Base-by-base conservation (phyloP, 805 yeast genomes). In the Debaryomyces hansenii region DNA sequence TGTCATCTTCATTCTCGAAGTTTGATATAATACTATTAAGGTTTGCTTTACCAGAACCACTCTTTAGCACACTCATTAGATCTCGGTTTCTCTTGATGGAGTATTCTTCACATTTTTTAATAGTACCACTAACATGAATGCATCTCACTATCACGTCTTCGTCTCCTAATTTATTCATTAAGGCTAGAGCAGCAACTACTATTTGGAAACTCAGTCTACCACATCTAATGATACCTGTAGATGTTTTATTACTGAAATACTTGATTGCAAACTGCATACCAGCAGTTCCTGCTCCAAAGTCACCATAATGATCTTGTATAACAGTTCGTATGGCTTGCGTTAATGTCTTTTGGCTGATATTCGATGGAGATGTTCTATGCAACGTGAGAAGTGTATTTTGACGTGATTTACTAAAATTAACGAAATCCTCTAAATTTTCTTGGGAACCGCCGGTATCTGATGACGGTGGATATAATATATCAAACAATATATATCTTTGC, bases 181-280 rank as follows among this genome's bases (percentile, higher is more conserved):
- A 62, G 1, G 82, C 69, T 49, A 92, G 62, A 0, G 96, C 88
- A 0, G 85, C 88, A 47, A 88, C 70, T 1, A 89, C 79, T 3
- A 78, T 55, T 37, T 83, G 80, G 42, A 73, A 77, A 46, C 83
- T 82, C 39, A 80, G 86, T 46, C 96, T 64, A 7, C 84, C 77
- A 47, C 92, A 87, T 50, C 96, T 74, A 15, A 92, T 57, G 4
- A 91, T 91, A 0, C 97, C 97, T 0, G 90, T 84, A 0, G 90
- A 82, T 0, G 97, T 90, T 56, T 77, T 78, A 45, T 81, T 81
- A 12, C 94, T 87, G 64, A 88, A 91, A 62, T 90, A 90, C 60
- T 90, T 88, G 43, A 91, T 66, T 12, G 80, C 77, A 4, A 87
- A 59, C 27, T 84, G 76, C 48, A 80, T 66, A 1, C 83, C 81